Evolutionary conservation across 768 basidiomycete species (phyloP), one percentile per base, ranked within the genome.

Genomic region (Pulveroboletus sp.): DNA sequence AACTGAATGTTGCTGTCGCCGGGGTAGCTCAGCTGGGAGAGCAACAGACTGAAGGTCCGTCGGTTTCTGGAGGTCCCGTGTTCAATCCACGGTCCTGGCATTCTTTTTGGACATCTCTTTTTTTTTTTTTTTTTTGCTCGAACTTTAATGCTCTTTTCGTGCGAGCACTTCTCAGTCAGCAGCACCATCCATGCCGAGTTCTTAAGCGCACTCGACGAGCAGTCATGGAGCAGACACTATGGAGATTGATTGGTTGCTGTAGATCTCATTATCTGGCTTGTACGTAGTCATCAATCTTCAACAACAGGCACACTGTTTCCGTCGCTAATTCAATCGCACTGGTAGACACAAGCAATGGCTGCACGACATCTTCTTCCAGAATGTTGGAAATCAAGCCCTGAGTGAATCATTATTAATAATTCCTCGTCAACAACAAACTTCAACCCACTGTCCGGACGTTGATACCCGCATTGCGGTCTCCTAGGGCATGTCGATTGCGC

Each of bases 381-480:
- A 99, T 97, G 71, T 99, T 96, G 24, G 92, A 94, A 60, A 99
- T 95, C 60, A 95, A 76, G 11, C 96, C 95, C 92, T 94, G 57
- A 28, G 42, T 43, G 33, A 14, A 36, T 31, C 41, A 27, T 68
- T 18, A 59, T 26, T 39, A 30, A 40, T 18, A 15, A 46, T 31
- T 42, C 36, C 8, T 32, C 12, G 4, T 15, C 21, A 28, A 38
- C 9, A 45, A 6, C 27, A 8, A 46, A 41, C 15, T 8, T 21
- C 31, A 42, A 66, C 80, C 38, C 60, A 92, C 93, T 77, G 94
- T 98, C 61, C 95, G 85, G 55, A 99, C 93, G 68, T 98, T 99
- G 71, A 99, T 98, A 30, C 96, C 96, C 26, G 96, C 94, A 58
- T 86, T 93, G 55, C 81, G 79, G 60, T 99, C 96, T 31, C 96